Evolutionary conservation across 495 filamentous ascomycete genomes (phyloP).

Genomic region (Penicillium cataractarum): DNA sequence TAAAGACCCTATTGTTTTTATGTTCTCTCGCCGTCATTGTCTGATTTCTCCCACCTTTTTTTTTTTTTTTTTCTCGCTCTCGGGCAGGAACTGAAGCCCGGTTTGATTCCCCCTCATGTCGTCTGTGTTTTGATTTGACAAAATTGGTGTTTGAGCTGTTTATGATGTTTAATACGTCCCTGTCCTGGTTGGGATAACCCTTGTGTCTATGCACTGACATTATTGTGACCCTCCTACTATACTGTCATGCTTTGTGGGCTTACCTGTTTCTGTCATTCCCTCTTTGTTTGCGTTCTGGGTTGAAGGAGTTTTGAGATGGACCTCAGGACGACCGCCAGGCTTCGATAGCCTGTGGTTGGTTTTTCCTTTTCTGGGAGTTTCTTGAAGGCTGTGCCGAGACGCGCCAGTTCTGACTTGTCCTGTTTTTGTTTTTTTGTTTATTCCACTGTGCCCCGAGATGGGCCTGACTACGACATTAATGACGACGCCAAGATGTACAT

Average conservation of each 20-base stretch:
- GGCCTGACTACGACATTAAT: slow-evolving; percentile 48
- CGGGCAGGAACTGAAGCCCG: not conserved
- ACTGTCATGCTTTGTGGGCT: slow-evolving; percentile 13
- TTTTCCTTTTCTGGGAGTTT: slow-evolving; percentile 37
- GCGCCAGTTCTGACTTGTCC: slow-evolving; percentile 33
- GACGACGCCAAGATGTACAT: slow-evolving; percentile 53
- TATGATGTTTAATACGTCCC: not conserved
- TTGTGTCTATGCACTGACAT: not conserved
- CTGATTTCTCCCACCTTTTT: not conserved
- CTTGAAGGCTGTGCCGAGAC: slow-evolving; percentile 22
- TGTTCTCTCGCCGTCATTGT: slow-evolving; percentile 2
- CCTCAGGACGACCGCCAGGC: slow-evolving; percentile 23
- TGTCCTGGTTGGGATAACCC: not conserved
- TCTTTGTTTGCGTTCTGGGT: slow-evolving; percentile 26
- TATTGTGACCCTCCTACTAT: slow-evolving; percentile 5
- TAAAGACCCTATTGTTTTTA: slow-evolving; percentile 21
- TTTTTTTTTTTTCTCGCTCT: slow-evolving; percentile 9
- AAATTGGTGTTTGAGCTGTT: not conserved
- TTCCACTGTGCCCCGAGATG: slow-evolving; percentile 36
- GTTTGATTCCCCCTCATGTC: not conserved
- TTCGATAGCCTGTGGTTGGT: slow-evolving; percentile 25
- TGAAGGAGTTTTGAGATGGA: slow-evolving; percentile 24
- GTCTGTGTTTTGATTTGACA: slow-evolving; percentile 1
- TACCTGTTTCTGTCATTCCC: slow-evolving; percentile 16
- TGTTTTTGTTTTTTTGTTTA: slow-evolving; percentile 27